Evolutionary conservation across 2,329 filamentous ascomycete genomes (phyloP), one percentile per base, ranked within the genome.

Genomic region (Colletotrichum tropicale): DNA sequence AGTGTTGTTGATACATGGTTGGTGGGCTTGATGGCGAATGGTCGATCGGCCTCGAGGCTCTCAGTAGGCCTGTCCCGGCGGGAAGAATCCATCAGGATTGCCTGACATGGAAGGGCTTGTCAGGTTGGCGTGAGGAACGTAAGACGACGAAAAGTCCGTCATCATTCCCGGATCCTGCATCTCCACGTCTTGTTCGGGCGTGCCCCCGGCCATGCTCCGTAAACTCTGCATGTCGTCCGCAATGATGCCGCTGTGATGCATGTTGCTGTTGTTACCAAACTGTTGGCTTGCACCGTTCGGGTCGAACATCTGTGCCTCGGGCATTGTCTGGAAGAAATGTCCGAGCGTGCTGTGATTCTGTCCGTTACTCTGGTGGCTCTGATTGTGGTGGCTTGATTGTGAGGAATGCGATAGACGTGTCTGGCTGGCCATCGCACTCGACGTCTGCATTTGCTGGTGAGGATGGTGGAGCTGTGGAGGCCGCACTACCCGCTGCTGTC

Each of bases 221-320:
- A 85, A 78, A 56, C 81, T 85, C 30, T 82, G 80, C 55, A 85
- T 77, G 62, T 84, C 84, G 61, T 85, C 84, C 5, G 83, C 81
- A n/a, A 85, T 84, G 74, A 85, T 84, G 15, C 83, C 80, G 8
- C 74, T 78, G 18, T 80, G 77, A 52, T 80, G 78, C 26, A 77
- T 66, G 12, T 36, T 43, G 61, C 56, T 66, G 36, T 60, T 64
- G 18, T 69, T 26, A 24, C 48, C 68, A 52, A 76, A 77, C 0
- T 56, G 67, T n/a, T 77, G 75, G 15, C 69, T 16, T 64, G 43
- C 56, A 73, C 60, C 56, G 66, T 61, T 66, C 48, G 67, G 73
- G 15, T 76, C 74, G 56, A 77, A 80, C 66, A 78, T 66, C 15
- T 66, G 68, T 7, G 75, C 70, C 21, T 79, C 77, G 34, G 76